Evolutionary conservation across 768 basidiomycete species (phyloP).

Genomic region (Leccinum aurantiacum): DNA sequence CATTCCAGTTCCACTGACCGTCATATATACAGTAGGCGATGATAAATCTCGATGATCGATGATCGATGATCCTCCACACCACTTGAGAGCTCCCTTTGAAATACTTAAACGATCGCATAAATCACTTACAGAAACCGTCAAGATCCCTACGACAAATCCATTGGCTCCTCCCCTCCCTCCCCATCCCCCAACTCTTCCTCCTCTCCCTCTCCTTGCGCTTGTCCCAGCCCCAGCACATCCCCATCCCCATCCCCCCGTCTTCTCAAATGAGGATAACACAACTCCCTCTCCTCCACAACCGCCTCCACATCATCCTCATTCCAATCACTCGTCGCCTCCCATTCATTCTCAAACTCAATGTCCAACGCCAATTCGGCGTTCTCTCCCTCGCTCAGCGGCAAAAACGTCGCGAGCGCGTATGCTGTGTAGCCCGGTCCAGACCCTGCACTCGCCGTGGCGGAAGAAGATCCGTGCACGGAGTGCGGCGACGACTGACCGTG

Average conservation of each 20-base stretch:
- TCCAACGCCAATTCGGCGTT: slow-evolving; percentile 55
- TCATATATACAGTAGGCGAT: too few species aligned
- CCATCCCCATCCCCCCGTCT: slow-evolving; percentile 39
- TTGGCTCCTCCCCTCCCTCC: slow-evolving; percentile 20
- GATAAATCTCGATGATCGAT: too few species aligned
- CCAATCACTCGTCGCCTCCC: slow-evolving; percentile 90
- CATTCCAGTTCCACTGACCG: too few species aligned
- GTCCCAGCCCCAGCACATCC: slow-evolving; percentile 14
- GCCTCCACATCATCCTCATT: slow-evolving; percentile 82
- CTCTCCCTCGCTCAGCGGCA: slow-evolving; percentile 45
- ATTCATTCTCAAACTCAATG: slow-evolving; percentile 83
- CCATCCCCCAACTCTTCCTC: too few species aligned
- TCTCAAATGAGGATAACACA: slow-evolving; percentile 6
- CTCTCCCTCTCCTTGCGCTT: too few species aligned
- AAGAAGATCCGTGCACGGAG: neutral
- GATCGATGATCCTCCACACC: too few species aligned
- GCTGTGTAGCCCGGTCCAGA: slow-evolving; percentile 8
- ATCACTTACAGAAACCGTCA: too few species aligned
- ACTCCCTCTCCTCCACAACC: slow-evolving; percentile 23
- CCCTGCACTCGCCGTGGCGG: neutral
- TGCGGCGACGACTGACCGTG: neutral
- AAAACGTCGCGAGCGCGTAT: slow-evolving; percentile 24
- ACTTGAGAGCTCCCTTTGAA: too few species aligned
- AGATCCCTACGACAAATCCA: slow-evolving; percentile 38
- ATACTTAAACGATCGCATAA: too few species aligned